Evolutionary conservation across 495 filamentous ascomycete species (phyloP).

Genomic region (Lichenothelia convexa): DNA sequence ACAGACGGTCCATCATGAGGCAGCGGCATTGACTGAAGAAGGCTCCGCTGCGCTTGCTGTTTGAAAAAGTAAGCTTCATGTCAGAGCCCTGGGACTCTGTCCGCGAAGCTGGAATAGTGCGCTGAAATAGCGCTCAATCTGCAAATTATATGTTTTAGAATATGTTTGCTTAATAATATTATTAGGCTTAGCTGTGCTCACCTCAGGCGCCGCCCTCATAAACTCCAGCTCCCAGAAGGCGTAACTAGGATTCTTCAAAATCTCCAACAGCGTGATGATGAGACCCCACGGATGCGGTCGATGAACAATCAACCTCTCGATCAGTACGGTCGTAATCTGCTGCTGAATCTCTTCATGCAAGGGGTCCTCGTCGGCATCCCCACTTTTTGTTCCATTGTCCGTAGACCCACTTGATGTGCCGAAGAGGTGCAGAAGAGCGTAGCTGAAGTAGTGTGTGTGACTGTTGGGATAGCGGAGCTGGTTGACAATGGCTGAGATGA

Average conservation of each 20-base stretch:
- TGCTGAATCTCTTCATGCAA: conserved; percentile 54
- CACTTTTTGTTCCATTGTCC: not conserved
- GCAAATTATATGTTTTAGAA: no score
- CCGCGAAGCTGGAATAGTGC: no score
- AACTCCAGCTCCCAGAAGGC: conserved; percentile 86
- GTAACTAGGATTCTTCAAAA: conserved; percentile 76
- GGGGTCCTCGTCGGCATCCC: not conserved
- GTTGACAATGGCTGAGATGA: conserved; percentile 71
- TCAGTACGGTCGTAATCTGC: conserved; percentile 68
- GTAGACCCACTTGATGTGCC: conserved; percentile 31
- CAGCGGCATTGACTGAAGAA: no score
- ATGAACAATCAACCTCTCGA: conserved; percentile 75
- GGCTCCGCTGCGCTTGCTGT: no score
- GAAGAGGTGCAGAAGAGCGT: conserved; percentile 73
- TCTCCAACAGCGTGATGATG: conserved; percentile 74
- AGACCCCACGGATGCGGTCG: conserved; percentile 95
- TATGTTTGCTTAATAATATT: no score
- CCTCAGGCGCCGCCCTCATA: conserved; percentile 73
- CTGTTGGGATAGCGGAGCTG: conserved; percentile 81
- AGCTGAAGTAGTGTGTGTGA: conserved; percentile 84
- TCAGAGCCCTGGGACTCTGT: no score
- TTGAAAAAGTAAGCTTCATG: no score
- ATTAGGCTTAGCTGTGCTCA: no score
- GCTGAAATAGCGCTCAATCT: no score
- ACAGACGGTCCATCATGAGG: no score